These are phyloP conservation scores for Dalbergia oliveri DNA, from an alignment of 306 rosid genomes.

Conservation along the genomic window DNA sequence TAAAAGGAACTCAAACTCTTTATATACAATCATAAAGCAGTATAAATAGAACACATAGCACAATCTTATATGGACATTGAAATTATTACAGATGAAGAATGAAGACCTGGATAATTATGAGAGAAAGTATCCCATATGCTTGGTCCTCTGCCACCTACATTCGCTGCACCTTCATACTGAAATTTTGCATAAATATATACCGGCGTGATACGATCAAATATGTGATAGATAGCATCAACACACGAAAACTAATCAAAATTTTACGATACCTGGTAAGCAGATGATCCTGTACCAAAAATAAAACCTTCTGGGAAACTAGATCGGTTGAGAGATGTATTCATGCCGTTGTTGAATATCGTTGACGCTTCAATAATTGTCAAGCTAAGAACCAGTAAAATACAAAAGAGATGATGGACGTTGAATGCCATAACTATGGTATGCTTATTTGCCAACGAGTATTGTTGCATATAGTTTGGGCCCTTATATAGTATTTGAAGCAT, in stretches of 20 bases:
- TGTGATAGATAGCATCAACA: neutral
- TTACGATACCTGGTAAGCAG: slow-evolving; percentile 45
- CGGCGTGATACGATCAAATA: no score
- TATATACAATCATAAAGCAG: neutral
- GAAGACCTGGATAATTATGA: slow-evolving; percentile 19
- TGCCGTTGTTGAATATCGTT: slow-evolving; percentile 2
- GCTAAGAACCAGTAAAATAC: slow-evolving; percentile 1
- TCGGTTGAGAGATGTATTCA: slow-evolving; percentile 4
- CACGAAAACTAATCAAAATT: neutral
- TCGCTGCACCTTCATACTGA: slow-evolving; percentile 36
- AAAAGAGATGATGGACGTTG: neutral
- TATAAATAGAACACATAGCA: neutral
- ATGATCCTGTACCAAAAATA: slow-evolving; percentile 47
- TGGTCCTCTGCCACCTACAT: slow-evolving; percentile 17
- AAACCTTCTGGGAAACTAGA: slow-evolving; percentile 48
- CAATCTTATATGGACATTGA: no score
- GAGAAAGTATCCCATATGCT: slow-evolving; percentile 31
- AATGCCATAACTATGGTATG: slow-evolving; percentile 23
- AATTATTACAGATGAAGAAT: neutral
- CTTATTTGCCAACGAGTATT: neutral
- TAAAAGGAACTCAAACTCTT: no score
- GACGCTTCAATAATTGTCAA: slow-evolving; percentile 19
- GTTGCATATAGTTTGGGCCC: neutral
- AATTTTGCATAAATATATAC: neutral
- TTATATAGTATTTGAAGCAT: neutral